Percentiles rank a stretch among this genome's conserved stretches.
These are phyloP conservation scores for Lavandula angustifolia DNA, from an alignment of 257 asterid genomes.

Conservation along the genomic window DNA sequence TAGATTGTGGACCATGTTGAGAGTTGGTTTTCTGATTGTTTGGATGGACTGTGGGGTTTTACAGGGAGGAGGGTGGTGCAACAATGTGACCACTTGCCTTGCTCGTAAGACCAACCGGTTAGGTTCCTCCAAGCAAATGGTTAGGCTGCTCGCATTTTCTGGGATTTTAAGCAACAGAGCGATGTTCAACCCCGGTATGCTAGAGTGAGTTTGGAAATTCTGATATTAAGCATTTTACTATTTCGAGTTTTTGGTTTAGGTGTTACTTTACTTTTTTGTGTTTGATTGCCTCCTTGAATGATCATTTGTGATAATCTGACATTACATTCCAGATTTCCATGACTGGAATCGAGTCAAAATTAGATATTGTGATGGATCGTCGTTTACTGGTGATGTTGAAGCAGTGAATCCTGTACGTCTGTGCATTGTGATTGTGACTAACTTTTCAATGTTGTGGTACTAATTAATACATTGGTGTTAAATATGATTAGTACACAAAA, in stretches of 20 bases:
- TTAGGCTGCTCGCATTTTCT: conserved; percentile 51
- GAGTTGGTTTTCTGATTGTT: neutral
- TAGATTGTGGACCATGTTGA: too few relatives aligned
- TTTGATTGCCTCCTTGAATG: too few relatives aligned
- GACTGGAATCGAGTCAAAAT: conserved; percentile 55
- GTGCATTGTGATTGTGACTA: too few relatives aligned
- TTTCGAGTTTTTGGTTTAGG: too few relatives aligned
- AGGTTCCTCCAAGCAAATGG: conserved; percentile 79
- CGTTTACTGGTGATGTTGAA: conserved; percentile 60
- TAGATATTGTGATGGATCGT: conserved; percentile 61
- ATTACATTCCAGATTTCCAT: conserved; percentile 58
- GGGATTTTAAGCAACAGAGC: conserved; percentile 66
- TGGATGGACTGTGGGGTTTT: neutral
- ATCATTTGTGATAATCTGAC: too few relatives aligned
- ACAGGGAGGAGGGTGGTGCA: conserved; percentile 99
- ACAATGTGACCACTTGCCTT: conserved; percentile 56
- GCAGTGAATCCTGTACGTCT: conserved; percentile 54
- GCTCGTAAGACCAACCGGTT: conserved; percentile 47
- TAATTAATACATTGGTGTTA: neutral
- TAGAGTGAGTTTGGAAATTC: too few relatives aligned
- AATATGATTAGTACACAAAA: conserved; percentile 35
- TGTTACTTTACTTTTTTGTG: too few relatives aligned
- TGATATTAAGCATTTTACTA: too few relatives aligned
- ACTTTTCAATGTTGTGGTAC: too few relatives aligned
- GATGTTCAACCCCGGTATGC: conserved; percentile 66